Evolutionary conservation across 768 basidiomycete species (phyloP), one percentile per base, ranked within the genome.

Genomic region (Macrolepiota dolichaula): DNA sequence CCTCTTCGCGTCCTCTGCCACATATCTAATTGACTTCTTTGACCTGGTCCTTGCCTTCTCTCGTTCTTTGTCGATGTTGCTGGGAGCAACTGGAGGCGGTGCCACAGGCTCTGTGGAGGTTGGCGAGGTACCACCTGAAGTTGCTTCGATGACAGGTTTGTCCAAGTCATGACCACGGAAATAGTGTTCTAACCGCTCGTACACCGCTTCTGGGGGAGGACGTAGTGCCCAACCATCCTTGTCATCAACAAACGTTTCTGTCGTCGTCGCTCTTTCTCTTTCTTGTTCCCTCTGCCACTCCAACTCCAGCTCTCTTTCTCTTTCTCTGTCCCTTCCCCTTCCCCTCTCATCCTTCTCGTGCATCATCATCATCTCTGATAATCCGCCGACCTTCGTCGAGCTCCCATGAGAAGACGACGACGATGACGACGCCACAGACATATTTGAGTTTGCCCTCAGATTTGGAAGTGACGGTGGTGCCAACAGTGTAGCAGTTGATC

Each of bases 101-200:
- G 73, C 68, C 7, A 76, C 71, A 10, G 81, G 77, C 32, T 92
- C 91, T 9, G 77, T 77, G 24, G 82, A 72, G 1, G 88, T 90
- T 1, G 93, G 91, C 2, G 91, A 92, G 3, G 88, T 87, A 44
- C 89, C 89, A 10, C 92, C 89, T 3, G 87, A 90, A 42, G 80
- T 82, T 35, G 89, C 86, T 66, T 98, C 96, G 57, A 98, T 91
- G 64, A 98, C 89, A 1, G 96, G 95, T 70, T 94, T 91, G 73
- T 98, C 97, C 51, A 98, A 85, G 69, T 98, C 95, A 70, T 97
- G 92, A 65, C 91, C 88, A 0, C 96, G 96, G 81, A 99, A 99
- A 79, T 93, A 98, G 63, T 90, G 87, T 66, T 98, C 93, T 7
- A 99, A 81, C 59, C 91, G 87, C 46, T 98, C 91, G 70, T 94